Conservation (phyloP, 305 asterid genomes). For the Andrographis paniculata region DNA sequence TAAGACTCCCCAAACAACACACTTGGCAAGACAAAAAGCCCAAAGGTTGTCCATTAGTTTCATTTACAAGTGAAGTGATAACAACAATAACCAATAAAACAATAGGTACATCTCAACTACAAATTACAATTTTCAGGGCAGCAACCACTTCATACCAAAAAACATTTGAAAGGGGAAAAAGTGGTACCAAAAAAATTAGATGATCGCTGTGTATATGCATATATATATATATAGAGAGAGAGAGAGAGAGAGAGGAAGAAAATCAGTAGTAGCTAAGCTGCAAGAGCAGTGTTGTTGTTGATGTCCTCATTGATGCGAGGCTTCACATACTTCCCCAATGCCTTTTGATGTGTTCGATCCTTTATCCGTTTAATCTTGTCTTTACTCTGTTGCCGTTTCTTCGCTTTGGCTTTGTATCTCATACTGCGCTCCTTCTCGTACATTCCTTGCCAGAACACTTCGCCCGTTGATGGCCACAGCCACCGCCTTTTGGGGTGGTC, state of each 20-base stretch:
- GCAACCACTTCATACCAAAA: conserved; percentile 21
- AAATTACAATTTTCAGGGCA: conserved; percentile 6
- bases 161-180: too few species aligned
- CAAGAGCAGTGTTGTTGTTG: conserved; percentile 30
- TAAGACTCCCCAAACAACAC: not conserved
- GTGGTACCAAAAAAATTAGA: conserved; percentile 25
- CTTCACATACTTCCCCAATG: conserved; percentile 72
- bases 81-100: not conserved
- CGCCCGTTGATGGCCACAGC: conserved; percentile 94
- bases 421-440: conserved; percentile 55
- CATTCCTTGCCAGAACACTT: conserved; percentile 77
- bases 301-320: conserved; percentile 44
- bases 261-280: conserved; percentile 23
- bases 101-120: conserved; percentile 22
- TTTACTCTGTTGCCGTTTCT: conserved; percentile 54
- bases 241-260: conserved; percentile 3
- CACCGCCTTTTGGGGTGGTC: conserved; percentile 54
- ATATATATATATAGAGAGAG: too few species aligned
- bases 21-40: not conserved
- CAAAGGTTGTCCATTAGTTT: conserved; percentile 4
- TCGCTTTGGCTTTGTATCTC: conserved; percentile 58
- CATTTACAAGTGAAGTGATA: conserved; percentile 20
- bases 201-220: too few species aligned
- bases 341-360: conserved; percentile 63
- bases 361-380: conserved; percentile 74